Evolutionary conservation across 2,329 filamentous ascomycete genomes (phyloP), one percentile per base, ranked within the genome.

Genomic region (Tolypocladium inflatum): DNA sequence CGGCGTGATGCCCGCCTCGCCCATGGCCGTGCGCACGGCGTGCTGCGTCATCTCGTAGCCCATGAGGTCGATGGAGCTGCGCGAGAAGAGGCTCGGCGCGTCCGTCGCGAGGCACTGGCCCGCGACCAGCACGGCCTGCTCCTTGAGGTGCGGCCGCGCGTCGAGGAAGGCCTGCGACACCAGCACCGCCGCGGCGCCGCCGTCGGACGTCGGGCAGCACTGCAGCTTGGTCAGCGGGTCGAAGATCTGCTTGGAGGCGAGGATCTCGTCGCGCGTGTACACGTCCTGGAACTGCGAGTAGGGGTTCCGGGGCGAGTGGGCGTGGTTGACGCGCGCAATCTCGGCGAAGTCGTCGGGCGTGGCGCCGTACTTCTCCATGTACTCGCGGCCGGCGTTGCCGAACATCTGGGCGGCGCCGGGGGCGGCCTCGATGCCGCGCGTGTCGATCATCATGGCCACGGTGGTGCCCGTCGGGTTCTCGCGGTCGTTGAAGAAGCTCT

Each of bases 281-380:
- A 93, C 90, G 68, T 95, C 85, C 68, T 88, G 88, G 80, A 99
- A 97, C 74, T 97, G 93, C n/a, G 91, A 93, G 80, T 99, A 99
- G 11, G 93, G 93, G 79, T 97, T 97, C 64, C 88, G 84, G 72
- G 88, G 88, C 26, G 87, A 92, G 81, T 99, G 94, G 62, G 86
- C 86, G 75, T 97, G 93, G 79, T 96, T 97, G 71, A 97, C 76
- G 65, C 93, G 86, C 11, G 85, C 93, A 68, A 97, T 97, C 77
- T 97, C 93, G 39, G 90, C 93, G 74, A 97, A 97, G 78, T 97
- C 93, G 65, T 89, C 86, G 13, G 81, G 70, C 67, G 80, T 89
- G 59, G 93, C 94, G 58, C 92, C 93, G 73, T 90, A 91, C 86
- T 90, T 93, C 78, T 97, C 91, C 78, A 95, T 97, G 71, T 97